These are phyloP conservation scores for Rhodotorula sp. DNA, from an alignment of 1,284 basidiomycete genomes.

Conservation along the genomic window DNA sequence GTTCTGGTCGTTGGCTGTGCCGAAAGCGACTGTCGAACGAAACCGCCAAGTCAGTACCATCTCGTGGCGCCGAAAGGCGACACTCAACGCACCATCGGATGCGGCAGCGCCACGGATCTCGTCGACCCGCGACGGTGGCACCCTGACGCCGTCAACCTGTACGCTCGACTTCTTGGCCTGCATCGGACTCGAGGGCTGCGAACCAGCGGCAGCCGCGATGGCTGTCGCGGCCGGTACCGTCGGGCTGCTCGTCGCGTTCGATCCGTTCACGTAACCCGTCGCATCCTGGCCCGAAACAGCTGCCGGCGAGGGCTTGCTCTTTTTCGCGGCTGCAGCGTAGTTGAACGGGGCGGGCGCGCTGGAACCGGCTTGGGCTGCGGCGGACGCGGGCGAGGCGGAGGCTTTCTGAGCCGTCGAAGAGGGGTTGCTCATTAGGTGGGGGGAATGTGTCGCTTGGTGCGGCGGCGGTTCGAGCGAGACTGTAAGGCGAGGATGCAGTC, in stretches of 20 bases:
- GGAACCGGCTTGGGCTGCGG: slow-evolving; percentile 11
- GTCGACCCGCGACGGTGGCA: slow-evolving; percentile 28
- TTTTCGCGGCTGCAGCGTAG: slow-evolving; percentile 38
- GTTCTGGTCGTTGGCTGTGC: slow-evolving; percentile 50
- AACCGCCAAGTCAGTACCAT: slow-evolving; percentile 11
- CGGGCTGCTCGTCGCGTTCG: slow-evolving; percentile 11
- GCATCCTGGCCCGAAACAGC: slow-evolving; percentile 39
- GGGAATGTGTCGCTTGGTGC: background rate
- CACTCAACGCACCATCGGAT: slow-evolving; percentile 18
- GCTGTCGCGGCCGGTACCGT: slow-evolving; percentile 24
- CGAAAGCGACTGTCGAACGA: slow-evolving; percentile 47
- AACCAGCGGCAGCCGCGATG: slow-evolving; percentile 21
- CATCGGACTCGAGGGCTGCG: slow-evolving; percentile 22
- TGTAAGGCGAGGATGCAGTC: slow-evolving; percentile 3
- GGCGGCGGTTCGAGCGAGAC: slow-evolving; percentile 1
- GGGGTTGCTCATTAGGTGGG: slow-evolving; percentile 28
- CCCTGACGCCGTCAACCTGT: slow-evolving; percentile 35
- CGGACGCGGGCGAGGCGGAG: slow-evolving; percentile 15
- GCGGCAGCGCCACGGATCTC: slow-evolving; percentile 31
- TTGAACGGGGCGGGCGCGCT: slow-evolving; percentile 26
- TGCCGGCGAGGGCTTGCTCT: slow-evolving; percentile 41
- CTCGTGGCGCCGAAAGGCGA: slow-evolving; percentile 3
- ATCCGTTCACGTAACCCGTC: slow-evolving; percentile 29
- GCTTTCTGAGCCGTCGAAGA: slow-evolving; percentile 7
- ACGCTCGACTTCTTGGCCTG: slow-evolving; percentile 25